These are phyloP conservation scores for Euphorbia celastroides DNA, from an alignment of 441 rosid species.

Conservation along the genomic window DNA sequence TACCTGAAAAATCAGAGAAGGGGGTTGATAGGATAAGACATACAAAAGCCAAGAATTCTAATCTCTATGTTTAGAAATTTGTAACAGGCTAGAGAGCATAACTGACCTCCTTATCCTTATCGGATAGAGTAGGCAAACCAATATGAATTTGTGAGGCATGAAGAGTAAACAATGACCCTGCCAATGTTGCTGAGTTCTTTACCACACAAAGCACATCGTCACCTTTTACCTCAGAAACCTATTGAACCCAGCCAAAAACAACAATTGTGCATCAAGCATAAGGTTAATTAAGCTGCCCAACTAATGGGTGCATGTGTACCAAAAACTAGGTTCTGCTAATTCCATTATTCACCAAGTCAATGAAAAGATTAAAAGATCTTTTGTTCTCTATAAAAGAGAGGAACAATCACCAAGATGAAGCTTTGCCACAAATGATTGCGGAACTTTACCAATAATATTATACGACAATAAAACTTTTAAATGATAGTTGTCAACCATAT, in stretches of 20 bases:
- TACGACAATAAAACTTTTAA: not conserved
- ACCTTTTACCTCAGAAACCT: constrained; percentile 88
- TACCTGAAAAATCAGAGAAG: constrained; percentile 41
- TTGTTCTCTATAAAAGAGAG: not conserved
- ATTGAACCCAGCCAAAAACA: constrained; percentile 18
- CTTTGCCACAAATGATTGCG: not conserved
- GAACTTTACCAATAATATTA: not conserved
- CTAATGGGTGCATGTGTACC: not conserved
- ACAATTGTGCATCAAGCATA: constrained; percentile 14
- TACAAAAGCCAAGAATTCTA: not conserved
- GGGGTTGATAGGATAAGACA: constrained; percentile 4
- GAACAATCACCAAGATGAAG: not conserved
- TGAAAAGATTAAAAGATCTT: not conserved
- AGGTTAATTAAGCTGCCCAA: not conserved
- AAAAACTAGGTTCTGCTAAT: not conserved
- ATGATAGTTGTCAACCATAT: not conserved
- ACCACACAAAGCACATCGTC: constrained; percentile 76
- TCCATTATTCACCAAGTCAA: not conserved
- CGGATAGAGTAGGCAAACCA: constrained; percentile 83
- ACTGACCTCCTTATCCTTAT: constrained; percentile 83
- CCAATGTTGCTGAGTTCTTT: constrained; percentile 83
- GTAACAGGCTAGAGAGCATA: constrained; percentile 2
- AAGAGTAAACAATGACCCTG: constrained; percentile 79
- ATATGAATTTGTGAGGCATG: constrained; percentile 88
- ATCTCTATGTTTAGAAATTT: not conserved